A percentile compares a stretch with the other conserved stretches of the same genome.
Conservation (phyloP, 106 monocot genomes). For the Alisma plantagoaquatica region DNA sequence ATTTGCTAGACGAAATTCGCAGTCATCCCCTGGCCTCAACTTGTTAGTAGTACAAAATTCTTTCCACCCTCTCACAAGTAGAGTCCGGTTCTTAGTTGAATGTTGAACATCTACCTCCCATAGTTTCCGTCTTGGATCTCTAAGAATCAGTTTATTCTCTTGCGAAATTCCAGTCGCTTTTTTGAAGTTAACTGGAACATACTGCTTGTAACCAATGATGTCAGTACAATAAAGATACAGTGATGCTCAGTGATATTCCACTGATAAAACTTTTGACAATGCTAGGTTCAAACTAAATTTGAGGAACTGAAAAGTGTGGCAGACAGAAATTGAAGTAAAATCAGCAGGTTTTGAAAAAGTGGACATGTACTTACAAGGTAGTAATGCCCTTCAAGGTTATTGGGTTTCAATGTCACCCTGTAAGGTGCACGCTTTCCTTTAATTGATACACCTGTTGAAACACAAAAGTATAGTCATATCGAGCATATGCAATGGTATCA, state of each 20-base stretch:
- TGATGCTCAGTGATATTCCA: too few relatives aligned
- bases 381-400: constrained; percentile 6
- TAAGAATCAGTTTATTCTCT: constrained; percentile 3
- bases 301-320: too few relatives aligned
- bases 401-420: constrained; percentile 6
- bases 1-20: constrained; percentile 5
- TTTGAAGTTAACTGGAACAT: constrained; percentile 13
- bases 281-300: too few relatives aligned
- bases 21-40: constrained; percentile 8
- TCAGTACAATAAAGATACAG: neutral
- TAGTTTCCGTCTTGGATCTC: neutral
- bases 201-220: neutral
- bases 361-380: constrained; percentile 3
- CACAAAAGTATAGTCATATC: too few relatives aligned
- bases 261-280: too few relatives aligned
- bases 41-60: constrained; percentile 12
- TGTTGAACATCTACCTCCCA: constrained; percentile 1
- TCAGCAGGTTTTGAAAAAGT: neutral
- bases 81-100: constrained; percentile 9
- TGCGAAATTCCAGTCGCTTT: neutral
- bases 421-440: neutral
- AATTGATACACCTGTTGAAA: too few relatives aligned
- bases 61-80: constrained; percentile 10
- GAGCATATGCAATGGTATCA: too few relatives aligned
- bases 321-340: too few relatives aligned